Conservation (phyloP, 2,329 filamentous ascomycete genomes). For the Salinomyces thailandicus region DNA sequence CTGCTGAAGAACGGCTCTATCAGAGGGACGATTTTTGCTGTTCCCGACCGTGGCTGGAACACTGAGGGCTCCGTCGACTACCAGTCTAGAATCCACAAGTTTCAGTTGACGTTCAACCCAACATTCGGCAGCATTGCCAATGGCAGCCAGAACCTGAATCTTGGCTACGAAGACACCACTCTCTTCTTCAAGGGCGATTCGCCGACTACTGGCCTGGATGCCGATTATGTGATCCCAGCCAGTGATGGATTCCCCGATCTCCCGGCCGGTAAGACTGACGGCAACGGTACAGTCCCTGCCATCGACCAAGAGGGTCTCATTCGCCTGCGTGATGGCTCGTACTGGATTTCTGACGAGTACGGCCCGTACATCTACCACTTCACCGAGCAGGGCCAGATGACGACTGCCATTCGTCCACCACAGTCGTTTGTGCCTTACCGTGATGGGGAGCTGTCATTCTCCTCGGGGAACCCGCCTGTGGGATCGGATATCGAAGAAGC, state of each 20-base stretch:
- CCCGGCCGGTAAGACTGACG: slow-evolving; percentile 31
- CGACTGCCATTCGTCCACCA: slow-evolving; percentile 53
- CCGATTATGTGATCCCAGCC: slow-evolving; percentile 50
- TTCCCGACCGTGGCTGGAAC: slow-evolving; percentile 57
- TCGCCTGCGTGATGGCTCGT: slow-evolving; percentile 48
- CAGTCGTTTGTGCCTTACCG: slow-evolving; percentile 54
- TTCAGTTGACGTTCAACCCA: slow-evolving; percentile 49
- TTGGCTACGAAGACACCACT: slow-evolving; percentile 55
- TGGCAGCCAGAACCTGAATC: slow-evolving; percentile 49
- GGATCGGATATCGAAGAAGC: slow-evolving; percentile 44
- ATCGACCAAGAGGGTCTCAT: slow-evolving; percentile 59
- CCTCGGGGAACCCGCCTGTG: slow-evolving; percentile 51
- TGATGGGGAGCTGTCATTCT: slow-evolving; percentile 52
- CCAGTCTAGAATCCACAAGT: slow-evolving; percentile 58
- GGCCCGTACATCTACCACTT: slow-evolving; percentile 63
- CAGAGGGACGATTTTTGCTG: slow-evolving; percentile 49
- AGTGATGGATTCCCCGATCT: slow-evolving; percentile 51
- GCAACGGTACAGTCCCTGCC: slow-evolving; percentile 47
- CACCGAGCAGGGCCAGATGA: slow-evolving; percentile 46
- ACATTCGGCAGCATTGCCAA: slow-evolving; percentile 41
- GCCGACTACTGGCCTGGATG: slow-evolving; percentile 55
- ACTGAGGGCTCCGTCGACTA: slow-evolving; percentile 57
- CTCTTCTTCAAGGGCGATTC: slow-evolving; percentile 52
- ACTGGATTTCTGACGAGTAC: slow-evolving; percentile 63
- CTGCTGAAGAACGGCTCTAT: slow-evolving; percentile 39